Evolutionary conservation across 768 basidiomycete genomes (phyloP).

Genomic region (Heimioporus sp.): DNA sequence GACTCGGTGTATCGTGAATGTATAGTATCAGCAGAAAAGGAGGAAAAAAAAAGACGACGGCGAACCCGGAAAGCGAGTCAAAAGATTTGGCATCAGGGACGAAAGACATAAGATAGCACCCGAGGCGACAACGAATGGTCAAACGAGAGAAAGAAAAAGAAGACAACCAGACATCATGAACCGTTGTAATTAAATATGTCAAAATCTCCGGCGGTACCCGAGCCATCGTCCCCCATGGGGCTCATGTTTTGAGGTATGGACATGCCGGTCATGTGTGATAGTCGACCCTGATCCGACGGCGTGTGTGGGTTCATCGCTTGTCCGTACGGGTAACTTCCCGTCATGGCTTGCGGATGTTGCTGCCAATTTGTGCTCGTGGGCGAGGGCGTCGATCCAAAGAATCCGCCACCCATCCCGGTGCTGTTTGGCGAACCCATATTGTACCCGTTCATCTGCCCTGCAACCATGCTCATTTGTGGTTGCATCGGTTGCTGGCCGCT

Average conservation of each 20-base stretch:
- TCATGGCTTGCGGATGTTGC: constrained; percentile 26
- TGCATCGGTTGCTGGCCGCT: constrained; percentile 57
- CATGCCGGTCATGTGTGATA: constrained; percentile 51
- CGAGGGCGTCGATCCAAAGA: constrained; percentile 25
- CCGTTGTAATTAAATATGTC: constrained; percentile 61
- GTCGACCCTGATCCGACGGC: constrained; percentile 32
- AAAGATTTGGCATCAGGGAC: neutral
- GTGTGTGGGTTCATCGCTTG: constrained; percentile 24
- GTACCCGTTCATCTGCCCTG: constrained; percentile 35
- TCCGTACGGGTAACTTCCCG: constrained; percentile 29
- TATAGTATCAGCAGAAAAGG: constrained; percentile 17
- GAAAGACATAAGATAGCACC: constrained; percentile 20
- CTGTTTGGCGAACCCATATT: constrained; percentile 38
- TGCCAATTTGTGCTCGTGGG: constrained; percentile 29
- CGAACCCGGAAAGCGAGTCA: neutral
- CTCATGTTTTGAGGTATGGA: constrained; percentile 46
- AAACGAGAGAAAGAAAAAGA: constrained; percentile 14
- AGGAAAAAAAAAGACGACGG: constrained; percentile 5
- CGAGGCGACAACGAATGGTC: constrained; percentile 25
- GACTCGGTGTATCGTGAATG: constrained; percentile 8
- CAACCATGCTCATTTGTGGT: constrained; percentile 33
- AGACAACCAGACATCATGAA: constrained; percentile 33
- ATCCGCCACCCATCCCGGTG: constrained; percentile 21
- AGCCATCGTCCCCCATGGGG: constrained; percentile 45
- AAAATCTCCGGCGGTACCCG: constrained; percentile 43